Evolutionary conservation across 2,329 filamentous ascomycete genomes (phyloP).

Genomic region (Cladobotryum protrusum): DNA sequence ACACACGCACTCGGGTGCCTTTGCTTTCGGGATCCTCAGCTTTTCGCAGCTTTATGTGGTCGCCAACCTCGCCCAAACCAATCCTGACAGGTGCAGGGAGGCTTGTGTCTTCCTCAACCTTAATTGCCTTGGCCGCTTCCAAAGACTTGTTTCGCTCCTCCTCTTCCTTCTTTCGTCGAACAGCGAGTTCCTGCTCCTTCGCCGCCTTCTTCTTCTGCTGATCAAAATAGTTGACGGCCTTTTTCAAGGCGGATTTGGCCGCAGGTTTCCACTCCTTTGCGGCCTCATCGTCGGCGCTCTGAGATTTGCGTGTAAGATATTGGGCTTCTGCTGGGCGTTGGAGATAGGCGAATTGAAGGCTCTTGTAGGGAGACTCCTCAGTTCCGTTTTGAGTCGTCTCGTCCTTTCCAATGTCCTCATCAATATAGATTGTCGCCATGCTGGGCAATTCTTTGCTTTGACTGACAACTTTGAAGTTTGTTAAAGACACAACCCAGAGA

Average conservation of each 20-base stretch:
- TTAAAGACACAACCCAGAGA: neutral
- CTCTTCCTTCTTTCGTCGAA: slow-evolving; percentile 16
- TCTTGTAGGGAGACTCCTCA: slow-evolving; percentile 72
- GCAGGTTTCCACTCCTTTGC: slow-evolving; percentile 27
- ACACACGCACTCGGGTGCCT: slow-evolving; percentile 71
- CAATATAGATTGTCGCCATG: slow-evolving; percentile 44
- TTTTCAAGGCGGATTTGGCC: slow-evolving; percentile 18
- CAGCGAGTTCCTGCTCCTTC: slow-evolving; percentile 16
- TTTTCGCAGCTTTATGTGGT: slow-evolving; percentile 26
- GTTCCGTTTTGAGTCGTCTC: slow-evolving; percentile 61
- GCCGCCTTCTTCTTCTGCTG: slow-evolving; percentile 18
- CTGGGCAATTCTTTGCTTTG: slow-evolving; percentile 1
- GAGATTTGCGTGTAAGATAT: slow-evolving; percentile 42
- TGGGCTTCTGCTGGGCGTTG: slow-evolving; percentile 24
- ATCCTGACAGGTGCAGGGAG: slow-evolving; percentile 75
- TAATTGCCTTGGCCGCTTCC: slow-evolving; percentile 71
- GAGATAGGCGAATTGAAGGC: slow-evolving; percentile 70
- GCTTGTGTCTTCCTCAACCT: slow-evolving; percentile 56
- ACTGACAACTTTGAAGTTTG: neutral
- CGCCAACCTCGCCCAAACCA: slow-evolving; percentile 34
- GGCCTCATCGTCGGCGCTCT: slow-evolving; percentile 38
- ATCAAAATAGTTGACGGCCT: slow-evolving; percentile 17
- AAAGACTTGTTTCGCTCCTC: slow-evolving; percentile 33
- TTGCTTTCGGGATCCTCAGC: slow-evolving; percentile 39
- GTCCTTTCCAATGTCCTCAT: slow-evolving; percentile 73